These are phyloP conservation scores for Spiraea crenata DNA, from an alignment of 331 rosid genomes.

Conservation along the genomic window DNA sequence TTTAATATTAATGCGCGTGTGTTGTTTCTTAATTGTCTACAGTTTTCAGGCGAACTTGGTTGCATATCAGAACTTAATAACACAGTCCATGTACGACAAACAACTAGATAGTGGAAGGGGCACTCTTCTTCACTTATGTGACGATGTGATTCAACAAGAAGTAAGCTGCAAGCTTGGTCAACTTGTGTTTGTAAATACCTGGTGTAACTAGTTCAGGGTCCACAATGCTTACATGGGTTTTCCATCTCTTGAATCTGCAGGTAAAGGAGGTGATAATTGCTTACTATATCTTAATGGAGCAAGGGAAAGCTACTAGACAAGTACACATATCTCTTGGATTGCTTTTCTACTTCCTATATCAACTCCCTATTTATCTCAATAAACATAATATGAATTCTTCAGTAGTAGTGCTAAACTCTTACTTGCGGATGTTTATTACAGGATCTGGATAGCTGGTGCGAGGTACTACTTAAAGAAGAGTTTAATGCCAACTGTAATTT, in stretches of 20 bases:
- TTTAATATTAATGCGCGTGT: constrained; percentile 17
- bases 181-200: neutral
- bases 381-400: neutral
- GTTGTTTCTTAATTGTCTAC: constrained; percentile 18
- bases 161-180: constrained; percentile 50
- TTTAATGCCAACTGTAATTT: constrained; percentile 71
- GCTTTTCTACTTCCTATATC: constrained; percentile 21
- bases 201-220: neutral
- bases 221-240: neutral
- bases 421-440: constrained; percentile 36
- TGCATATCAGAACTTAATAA: constrained; percentile 85
- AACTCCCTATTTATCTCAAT: neutral
- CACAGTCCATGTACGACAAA: constrained; percentile 95
- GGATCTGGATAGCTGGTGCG: constrained; percentile 90
- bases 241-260: constrained; percentile 42
- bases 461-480: constrained; percentile 80
- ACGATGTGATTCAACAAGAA: constrained; percentile 98
- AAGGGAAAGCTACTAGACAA: constrained; percentile 81
- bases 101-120: constrained; percentile 99
- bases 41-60: constrained; percentile 92
- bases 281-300: constrained; percentile 90
- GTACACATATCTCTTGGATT: constrained; percentile 29
- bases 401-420: neutral
- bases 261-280: constrained; percentile 92
- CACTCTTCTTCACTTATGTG: constrained; percentile 98